Evolutionary conservation across 1,284 basidiomycete species (phyloP).

Genomic region (Fomitopsis schrenkii): DNA sequence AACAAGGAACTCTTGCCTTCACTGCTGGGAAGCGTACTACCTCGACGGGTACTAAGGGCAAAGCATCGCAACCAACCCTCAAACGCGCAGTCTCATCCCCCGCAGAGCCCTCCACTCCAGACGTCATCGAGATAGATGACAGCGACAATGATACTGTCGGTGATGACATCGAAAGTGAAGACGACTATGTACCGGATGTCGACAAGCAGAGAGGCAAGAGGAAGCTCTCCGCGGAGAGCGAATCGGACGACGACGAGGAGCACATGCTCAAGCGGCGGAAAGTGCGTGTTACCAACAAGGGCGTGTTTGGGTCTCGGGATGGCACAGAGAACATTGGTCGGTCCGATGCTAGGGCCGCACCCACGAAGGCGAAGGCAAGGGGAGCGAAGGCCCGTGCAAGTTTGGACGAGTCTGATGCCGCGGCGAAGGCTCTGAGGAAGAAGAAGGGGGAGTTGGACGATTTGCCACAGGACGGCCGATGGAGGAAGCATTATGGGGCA

Average conservation of each 20-base stretch:
- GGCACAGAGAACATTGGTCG: constrained; percentile 14
- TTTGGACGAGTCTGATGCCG: constrained; percentile 4
- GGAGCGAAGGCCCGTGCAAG: constrained; percentile 9
- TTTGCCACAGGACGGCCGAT: constrained; percentile 45
- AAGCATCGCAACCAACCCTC: not conserved
- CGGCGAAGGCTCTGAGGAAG: constrained; percentile 17
- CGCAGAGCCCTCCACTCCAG: not conserved
- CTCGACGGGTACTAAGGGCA: constrained; percentile 2
- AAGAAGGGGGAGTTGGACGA: constrained; percentile 29
- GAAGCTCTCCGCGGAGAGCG: not conserved
- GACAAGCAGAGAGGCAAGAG: not conserved
- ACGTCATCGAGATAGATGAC: not conserved
- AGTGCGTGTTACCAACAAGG: constrained; percentile 3
- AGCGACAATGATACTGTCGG: not conserved
- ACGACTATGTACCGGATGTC: not conserved
- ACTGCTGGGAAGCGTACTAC: constrained; percentile 5
- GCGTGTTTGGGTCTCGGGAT: constrained; percentile 14
- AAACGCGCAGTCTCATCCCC: constrained; percentile 1
- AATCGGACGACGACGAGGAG: not conserved
- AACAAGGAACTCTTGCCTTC: constrained; percentile 8
- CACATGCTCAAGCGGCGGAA: constrained; percentile 5
- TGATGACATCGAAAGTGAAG: not conserved
- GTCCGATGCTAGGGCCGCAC: constrained; percentile 5
- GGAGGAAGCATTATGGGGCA: constrained; percentile 42
- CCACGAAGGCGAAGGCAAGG: constrained; percentile 13